Conservation (phyloP, 2,329 filamentous ascomycete species). For the Epichloe bromicola region DNA sequence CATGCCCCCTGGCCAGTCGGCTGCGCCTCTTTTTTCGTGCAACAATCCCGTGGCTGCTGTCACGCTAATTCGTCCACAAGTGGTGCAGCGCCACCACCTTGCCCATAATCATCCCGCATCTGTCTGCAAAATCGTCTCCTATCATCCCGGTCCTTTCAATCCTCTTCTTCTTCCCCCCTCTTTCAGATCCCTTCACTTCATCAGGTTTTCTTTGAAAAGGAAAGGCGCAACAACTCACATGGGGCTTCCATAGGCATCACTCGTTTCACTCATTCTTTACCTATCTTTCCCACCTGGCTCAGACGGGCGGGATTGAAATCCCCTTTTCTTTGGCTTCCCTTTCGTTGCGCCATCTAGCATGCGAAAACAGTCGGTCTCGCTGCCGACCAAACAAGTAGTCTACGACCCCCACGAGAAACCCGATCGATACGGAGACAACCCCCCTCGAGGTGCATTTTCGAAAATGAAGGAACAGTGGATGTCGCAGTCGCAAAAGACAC, state of each 20-base stretch:
- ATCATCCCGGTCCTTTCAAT: neutral
- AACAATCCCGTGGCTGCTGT: no score
- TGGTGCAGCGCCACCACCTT: neutral
- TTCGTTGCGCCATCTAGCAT: conserved; percentile 25
- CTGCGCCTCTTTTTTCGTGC: no score
- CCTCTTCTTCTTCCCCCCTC: neutral
- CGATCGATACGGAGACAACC: conserved; percentile 42
- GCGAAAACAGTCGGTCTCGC: conserved; percentile 52
- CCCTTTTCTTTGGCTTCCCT: conserved; percentile 7
- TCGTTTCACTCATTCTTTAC: conserved; percentile 11
- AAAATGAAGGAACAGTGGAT: conserved; percentile 45
- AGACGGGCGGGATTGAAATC: neutral
- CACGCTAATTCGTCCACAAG: no score
- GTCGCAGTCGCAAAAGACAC: conserved; percentile 51
- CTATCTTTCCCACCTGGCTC: neutral
- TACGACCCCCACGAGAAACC: conserved; percentile 52
- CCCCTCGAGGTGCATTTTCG: conserved; percentile 35
- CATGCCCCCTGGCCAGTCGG: no score
- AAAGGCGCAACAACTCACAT: neutral
- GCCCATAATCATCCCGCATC: no score
- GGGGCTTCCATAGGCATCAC: conserved; percentile 12
- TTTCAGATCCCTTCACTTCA: neutral
- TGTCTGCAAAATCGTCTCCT: neutral
- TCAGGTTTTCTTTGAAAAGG: neutral
- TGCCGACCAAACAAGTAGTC: conserved; percentile 45